A percentile compares a stretch with the other conserved stretches of the same genome.
phyloP scores from a whole-genome alignment of 768 basidiomycete genomes.

The Rhizopogon salebrosus region DNA sequence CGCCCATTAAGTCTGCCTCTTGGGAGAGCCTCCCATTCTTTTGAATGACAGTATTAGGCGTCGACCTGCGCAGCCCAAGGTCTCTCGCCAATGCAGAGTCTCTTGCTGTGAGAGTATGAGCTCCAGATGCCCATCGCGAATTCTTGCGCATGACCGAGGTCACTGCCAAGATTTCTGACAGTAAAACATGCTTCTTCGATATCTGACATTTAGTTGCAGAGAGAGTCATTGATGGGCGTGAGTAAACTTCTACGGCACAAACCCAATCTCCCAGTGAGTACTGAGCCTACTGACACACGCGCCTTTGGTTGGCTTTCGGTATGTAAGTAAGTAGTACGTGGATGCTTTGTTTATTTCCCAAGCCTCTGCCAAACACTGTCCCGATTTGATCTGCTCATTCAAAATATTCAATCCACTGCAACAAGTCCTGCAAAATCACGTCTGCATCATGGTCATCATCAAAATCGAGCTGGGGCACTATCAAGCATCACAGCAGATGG shows the following conservation, averaged over 20 bases:
- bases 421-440: no score
- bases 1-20: conserved; percentile 84
- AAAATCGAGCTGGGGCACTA: no score
- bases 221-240: neutral
- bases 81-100: conserved; percentile 70
- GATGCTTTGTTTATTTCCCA: conserved; percentile 21
- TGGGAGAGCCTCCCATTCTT: conserved; percentile 47
- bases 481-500: no score
- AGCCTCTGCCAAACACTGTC: conserved; percentile 20
- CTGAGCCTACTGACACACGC: no score
- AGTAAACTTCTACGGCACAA: neutral
- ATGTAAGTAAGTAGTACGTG: conserved; percentile 4
- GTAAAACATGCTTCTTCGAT: conserved; percentile 73
- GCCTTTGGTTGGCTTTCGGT: no score
- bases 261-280: neutral
- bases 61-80: conserved; percentile 65
- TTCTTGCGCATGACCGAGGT: conserved; percentile 97
- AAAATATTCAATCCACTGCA: no score
- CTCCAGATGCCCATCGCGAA: conserved; percentile 87
- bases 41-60: conserved; percentile 37
- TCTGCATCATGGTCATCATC: no score
- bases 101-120: conserved; percentile 53
- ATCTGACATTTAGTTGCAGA: conserved; percentile 18
- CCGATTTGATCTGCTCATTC: no score
- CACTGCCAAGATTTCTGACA: conserved; percentile 87